phyloP scores from a whole-genome alignment of 2,329 filamentous ascomycete species.

The Teratosphaeria pseudoeucalypti region DNA sequence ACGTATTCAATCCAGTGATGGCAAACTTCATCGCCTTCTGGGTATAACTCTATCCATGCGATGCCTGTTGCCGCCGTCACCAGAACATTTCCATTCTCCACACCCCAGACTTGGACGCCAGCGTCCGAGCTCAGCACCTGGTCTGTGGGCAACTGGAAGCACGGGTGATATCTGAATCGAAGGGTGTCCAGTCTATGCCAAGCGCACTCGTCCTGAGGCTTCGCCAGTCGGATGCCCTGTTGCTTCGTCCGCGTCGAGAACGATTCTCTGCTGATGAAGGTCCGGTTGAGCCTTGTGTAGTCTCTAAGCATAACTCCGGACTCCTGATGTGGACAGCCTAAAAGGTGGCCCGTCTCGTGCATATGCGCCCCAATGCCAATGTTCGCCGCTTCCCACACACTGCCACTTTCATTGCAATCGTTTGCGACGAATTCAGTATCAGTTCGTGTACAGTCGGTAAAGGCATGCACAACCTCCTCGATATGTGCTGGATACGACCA shows the following conservation, averaged over 20 bases:
- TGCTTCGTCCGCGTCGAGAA: slow-evolving; percentile 80
- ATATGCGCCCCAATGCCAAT: slow-evolving; percentile 88
- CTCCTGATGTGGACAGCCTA: slow-evolving; percentile 84
- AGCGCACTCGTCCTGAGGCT: slow-evolving; percentile 70
- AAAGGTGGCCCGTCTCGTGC: slow-evolving; percentile 80
- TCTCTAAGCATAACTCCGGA: slow-evolving; percentile 86
- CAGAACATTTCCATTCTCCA: slow-evolving; percentile 66
- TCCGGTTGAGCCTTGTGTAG: slow-evolving; percentile 73
- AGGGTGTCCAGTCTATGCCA: slow-evolving; percentile 88
- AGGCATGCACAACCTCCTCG: slow-evolving; percentile 81
- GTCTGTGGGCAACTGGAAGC: slow-evolving; percentile 77
- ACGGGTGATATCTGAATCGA: slow-evolving; percentile 81
- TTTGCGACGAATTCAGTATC: slow-evolving; percentile 73
- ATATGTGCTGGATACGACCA: slow-evolving; percentile 84
- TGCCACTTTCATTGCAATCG: slow-evolving; percentile 76
- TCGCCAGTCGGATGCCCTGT: slow-evolving; percentile 61
- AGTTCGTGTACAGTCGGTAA: slow-evolving; percentile 81
- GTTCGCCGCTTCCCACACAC: slow-evolving; percentile 90
- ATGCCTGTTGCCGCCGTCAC: slow-evolving; percentile 73
- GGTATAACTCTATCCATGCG: slow-evolving; percentile 73
- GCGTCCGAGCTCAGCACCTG: slow-evolving; percentile 52
- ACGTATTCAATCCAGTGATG: slow-evolving; percentile 72
- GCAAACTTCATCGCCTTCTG: slow-evolving; percentile 71
- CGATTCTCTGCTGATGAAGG: slow-evolving; percentile 70
- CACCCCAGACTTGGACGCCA: slow-evolving; percentile 76